Percentiles rank a stretch among this genome's conserved stretches.
Evolutionary conservation across 2,329 filamentous ascomycete genomes (phyloP).

Genomic region (Penicillium sp.): DNA sequence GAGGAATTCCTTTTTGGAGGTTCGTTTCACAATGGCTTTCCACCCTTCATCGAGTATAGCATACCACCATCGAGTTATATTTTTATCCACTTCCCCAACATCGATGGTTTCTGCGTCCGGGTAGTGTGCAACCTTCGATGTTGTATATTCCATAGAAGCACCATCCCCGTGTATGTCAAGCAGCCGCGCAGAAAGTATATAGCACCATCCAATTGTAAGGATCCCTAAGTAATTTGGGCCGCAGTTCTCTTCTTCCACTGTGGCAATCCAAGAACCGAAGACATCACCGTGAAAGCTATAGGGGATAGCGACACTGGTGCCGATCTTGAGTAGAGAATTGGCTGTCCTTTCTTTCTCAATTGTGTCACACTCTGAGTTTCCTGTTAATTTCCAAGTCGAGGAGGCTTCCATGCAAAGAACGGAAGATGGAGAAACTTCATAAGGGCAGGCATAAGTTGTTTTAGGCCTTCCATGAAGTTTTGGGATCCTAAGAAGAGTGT

Average conservation of each 20-base stretch:
- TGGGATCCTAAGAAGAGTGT: conserved; percentile 13
- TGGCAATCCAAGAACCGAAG: conserved; percentile 10
- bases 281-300: conserved; percentile 5
- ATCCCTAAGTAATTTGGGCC: conserved; percentile 14
- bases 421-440: neutral
- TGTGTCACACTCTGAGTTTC: conserved; percentile 7
- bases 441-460: neutral
- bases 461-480: conserved; percentile 6
- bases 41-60: conserved; percentile 19
- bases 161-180: conserved; percentile 14
- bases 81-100: conserved; percentile 14
- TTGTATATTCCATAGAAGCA: conserved; percentile 13
- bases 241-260: neutral
- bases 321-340: conserved; percentile 1
- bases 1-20: neutral
- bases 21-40: conserved; percentile 13
- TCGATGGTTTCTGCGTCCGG: conserved; percentile 5
- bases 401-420: conserved; percentile 3
- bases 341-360: conserved; percentile 7
- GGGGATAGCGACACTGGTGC: conserved; percentile 7
- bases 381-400: conserved; percentile 10
- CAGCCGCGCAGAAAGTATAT: conserved; percentile 17
- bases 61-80: conserved; percentile 19
- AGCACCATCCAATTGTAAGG: conserved; percentile 18
- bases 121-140: neutral